Percentiles rank a stretch among this genome's conserved stretches.
Evolutionary conservation across 2,329 filamentous ascomycete species (phyloP).

Genomic region (Annulohypoxylon truncatum): DNA sequence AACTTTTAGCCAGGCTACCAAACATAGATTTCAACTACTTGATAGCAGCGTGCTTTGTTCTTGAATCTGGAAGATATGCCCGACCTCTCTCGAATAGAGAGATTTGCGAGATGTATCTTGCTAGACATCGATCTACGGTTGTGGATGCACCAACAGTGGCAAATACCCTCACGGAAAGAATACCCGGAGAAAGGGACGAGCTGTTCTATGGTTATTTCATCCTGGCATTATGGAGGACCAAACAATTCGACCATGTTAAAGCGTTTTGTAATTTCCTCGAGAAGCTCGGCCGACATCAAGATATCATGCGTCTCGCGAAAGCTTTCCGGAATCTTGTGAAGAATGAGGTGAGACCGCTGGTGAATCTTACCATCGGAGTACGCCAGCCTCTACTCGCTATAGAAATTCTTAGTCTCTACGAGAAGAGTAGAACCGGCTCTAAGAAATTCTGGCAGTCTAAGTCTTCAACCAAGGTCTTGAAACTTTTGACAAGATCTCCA

Average conservation of each 20-base stretch:
- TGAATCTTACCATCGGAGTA: slow-evolving; percentile 41
- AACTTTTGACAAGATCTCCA: slow-evolving; percentile 32
- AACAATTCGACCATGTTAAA: slow-evolving; percentile 37
- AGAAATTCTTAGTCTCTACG: slow-evolving; percentile 38
- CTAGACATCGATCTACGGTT: slow-evolving; percentile 33
- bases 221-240: slow-evolving; percentile 39
- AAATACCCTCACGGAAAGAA: neutral
- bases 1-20: slow-evolving; percentile 46
- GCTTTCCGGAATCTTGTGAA: slow-evolving; percentile 26
- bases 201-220: slow-evolving; percentile 31
- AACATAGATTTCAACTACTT: slow-evolving; percentile 38
- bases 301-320: slow-evolving; percentile 37
- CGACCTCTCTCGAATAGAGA: slow-evolving; percentile 37
- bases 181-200: neutral
- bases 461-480: slow-evolving; percentile 39
- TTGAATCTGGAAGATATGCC: slow-evolving; percentile 38
- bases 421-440: slow-evolving; percentile 22
- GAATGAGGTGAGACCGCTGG: slow-evolving; percentile 34
- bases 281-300: slow-evolving; percentile 43
- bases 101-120: slow-evolving; percentile 45
- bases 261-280: slow-evolving; percentile 41
- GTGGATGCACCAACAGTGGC: slow-evolving; percentile 10
- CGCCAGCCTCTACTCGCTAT: slow-evolving; percentile 43
- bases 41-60: slow-evolving; percentile 31
- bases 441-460: slow-evolving; percentile 41